Conservation (phyloP, 1,139 yeast species). For the Yamadazyma buinensis region DNA sequence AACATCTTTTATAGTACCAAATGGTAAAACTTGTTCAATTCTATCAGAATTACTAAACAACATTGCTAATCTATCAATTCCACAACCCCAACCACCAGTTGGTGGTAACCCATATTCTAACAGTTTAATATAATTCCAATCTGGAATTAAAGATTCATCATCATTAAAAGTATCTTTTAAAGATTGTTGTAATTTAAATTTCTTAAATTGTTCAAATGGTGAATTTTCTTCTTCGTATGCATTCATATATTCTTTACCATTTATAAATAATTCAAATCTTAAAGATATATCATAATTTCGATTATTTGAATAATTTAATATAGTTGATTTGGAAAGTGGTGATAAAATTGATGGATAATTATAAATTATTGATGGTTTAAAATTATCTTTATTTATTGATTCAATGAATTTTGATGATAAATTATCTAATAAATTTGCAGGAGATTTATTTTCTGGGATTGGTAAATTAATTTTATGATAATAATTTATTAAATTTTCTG, state of each 20-base stretch:
- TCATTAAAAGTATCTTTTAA: slow-evolving; percentile 50
- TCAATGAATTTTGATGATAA: slow-evolving; percentile 65
- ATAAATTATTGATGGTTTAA: slow-evolving; percentile 65
- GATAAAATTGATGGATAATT: slow-evolving; percentile 86
- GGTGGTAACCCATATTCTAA: slow-evolving; percentile 97
- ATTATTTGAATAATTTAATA: slow-evolving; percentile 14
- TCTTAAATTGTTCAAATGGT: slow-evolving; percentile 62
- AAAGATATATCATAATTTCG: slow-evolving; percentile 48
- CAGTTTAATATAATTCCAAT: slow-evolving; percentile 62
- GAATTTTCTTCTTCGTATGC: slow-evolving; percentile 97
- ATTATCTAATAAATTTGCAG: slow-evolving; percentile 60
- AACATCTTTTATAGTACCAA: slow-evolving; percentile 80
- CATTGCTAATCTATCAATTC: slow-evolving; percentile 88
- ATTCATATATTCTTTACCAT: slow-evolving; percentile 79
- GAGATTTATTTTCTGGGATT: slow-evolving; percentile 45
- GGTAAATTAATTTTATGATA: slow-evolving; percentile 24
- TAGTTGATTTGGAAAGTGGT: slow-evolving; percentile 75
- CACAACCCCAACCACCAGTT: slow-evolving; percentile 98
- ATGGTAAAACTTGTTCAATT: slow-evolving; percentile 76
- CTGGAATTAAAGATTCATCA: slow-evolving; percentile 66
- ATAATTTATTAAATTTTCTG: slow-evolving; percentile 36
- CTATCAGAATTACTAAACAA: slow-evolving; percentile 58
- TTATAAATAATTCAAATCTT: slow-evolving; percentile 80
- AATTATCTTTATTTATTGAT: slow-evolving; percentile 34
- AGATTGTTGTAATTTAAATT: slow-evolving; percentile 56